Evolutionary conservation across 225 moss, liverwort and hornwort species (phyloP).

Genomic region (Pseudisothecium myosuroides): DNA sequence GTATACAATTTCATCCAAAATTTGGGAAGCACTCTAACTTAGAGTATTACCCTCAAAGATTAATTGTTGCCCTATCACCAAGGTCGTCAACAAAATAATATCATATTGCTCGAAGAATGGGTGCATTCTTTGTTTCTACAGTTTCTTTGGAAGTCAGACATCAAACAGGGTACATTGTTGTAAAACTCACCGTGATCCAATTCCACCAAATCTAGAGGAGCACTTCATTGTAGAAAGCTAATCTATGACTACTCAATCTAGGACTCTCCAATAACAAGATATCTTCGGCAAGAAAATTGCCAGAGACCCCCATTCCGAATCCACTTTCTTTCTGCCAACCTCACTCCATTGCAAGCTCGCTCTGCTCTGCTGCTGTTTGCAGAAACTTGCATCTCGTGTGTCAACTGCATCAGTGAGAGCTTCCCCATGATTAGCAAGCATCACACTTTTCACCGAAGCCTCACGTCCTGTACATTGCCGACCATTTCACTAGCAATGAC

Average conservation of each 20-base stretch:
- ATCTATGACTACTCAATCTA: no score
- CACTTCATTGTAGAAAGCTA: no score
- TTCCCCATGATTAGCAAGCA: neutral
- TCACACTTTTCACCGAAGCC: neutral
- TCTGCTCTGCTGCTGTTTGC: neutral
- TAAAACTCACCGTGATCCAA: no score
- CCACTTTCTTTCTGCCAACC: neutral
- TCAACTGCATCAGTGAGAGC: neutral
- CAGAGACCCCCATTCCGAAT: neutral
- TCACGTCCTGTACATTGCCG: neutral
- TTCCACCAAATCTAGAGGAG: no score
- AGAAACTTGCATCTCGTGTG: neutral
- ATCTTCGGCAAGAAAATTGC: neutral
- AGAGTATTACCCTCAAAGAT: neutral
- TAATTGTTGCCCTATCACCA: neutral
- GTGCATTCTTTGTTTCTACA: neutral
- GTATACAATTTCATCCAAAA: neutral
- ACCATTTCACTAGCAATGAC: neutral
- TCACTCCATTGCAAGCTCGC: neutral
- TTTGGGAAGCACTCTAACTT: neutral
- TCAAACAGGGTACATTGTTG: neutral
- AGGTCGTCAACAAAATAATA: neutral
- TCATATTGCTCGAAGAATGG: neutral
- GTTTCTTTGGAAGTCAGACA: neutral
- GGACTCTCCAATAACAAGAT: no score